phyloP scores from a whole-genome alignment of 2,329 filamentous ascomycete species.

The Drechslerella dactyloides region DNA sequence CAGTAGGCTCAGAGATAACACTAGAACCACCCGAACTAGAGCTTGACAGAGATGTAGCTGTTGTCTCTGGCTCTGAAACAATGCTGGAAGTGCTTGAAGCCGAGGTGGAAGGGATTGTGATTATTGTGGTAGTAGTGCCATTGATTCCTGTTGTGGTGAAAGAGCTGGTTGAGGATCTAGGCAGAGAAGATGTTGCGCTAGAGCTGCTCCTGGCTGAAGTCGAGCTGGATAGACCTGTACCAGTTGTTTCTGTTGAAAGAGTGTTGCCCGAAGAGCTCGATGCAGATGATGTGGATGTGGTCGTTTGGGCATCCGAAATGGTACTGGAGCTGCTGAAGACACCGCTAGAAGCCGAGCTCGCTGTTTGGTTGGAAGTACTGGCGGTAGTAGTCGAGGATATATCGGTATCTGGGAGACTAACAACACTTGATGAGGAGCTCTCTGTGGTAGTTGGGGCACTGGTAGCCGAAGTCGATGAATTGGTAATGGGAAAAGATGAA shows the following conservation, averaged over 20 bases:
- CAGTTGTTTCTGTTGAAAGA: no score
- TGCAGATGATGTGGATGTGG: neutral
- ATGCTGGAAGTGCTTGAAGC: no score
- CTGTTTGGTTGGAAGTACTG: no score
- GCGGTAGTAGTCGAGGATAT: conserved; percentile 1
- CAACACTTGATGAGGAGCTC: conserved; percentile 5
- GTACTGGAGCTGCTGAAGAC: neutral
- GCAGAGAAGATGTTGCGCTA: neutral
- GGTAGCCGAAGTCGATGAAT: neutral
- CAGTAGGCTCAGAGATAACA: conserved; percentile 14
- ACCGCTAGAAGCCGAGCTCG: neutral
- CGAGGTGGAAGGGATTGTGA: no score
- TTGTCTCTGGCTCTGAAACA: no score
- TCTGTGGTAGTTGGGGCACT: conserved; percentile 3
- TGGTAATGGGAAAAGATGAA: neutral
- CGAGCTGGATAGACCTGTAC: neutral
- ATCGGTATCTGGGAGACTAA: neutral
- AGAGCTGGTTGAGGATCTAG: no score
- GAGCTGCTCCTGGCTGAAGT: neutral
- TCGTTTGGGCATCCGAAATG: neutral
- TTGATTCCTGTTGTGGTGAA: no score
- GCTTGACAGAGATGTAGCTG: no score
- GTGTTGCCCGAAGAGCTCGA: neutral
- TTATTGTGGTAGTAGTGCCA: no score
- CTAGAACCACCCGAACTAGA: neutral